Conservation (phyloP, 495 filamentous ascomycete genomes). For the Penicillium silybi region DNA sequence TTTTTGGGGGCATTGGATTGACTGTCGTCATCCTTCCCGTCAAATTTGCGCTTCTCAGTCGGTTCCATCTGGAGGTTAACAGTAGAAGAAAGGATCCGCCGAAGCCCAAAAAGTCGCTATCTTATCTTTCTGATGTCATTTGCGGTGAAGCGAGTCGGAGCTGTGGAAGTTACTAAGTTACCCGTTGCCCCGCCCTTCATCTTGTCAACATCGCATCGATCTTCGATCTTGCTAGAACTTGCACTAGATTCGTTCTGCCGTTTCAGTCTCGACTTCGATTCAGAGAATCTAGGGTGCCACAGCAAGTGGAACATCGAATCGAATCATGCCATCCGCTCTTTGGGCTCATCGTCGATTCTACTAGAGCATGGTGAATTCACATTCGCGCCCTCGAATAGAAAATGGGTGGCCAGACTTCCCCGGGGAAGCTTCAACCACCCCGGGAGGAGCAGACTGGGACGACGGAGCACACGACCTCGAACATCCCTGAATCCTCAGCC, state of each 20-base stretch:
- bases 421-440: background rate
- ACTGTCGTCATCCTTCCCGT: background rate
- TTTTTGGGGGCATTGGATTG: conserved; percentile 7
- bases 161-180: background rate
- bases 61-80: conserved; percentile 7
- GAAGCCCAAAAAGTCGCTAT: background rate
- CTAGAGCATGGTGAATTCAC: conserved; percentile 2
- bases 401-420: conserved; percentile 2
- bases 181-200: background rate
- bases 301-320: background rate
- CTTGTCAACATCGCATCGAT: background rate
- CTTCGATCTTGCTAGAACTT: background rate
- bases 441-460: background rate
- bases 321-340: background rate
- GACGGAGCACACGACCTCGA: background rate
- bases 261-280: background rate
- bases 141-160: background rate
- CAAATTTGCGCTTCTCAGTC: conserved; percentile 17
- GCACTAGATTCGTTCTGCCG: background rate
- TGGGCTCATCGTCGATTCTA: background rate
- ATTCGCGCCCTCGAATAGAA: background rate
- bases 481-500: background rate
- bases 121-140: background rate
- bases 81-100: background rate
- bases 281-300: background rate